Conservation (phyloP, 768 basidiomycete species). For the Rhizopogon rudus region DNA sequence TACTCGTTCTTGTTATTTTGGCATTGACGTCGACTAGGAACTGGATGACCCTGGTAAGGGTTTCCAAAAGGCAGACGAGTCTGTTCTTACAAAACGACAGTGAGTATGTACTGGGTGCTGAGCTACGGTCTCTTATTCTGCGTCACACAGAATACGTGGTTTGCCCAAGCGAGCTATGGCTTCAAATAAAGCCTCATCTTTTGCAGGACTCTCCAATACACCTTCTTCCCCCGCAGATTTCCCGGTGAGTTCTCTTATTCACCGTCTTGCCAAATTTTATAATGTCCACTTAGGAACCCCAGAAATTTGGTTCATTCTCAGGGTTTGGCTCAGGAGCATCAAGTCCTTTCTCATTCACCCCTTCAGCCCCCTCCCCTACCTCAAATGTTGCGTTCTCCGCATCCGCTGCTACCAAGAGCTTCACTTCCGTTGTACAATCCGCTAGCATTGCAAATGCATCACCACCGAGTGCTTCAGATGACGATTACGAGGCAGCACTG, state of each 20-base stretch:
- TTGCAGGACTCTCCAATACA: constrained; percentile 22
- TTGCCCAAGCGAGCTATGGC: constrained; percentile 49
- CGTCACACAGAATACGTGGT: constrained; percentile 49
- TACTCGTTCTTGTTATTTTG: neutral
- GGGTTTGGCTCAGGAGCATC: constrained; percentile 43
- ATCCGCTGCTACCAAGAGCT: constrained; percentile 3
- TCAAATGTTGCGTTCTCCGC: constrained; percentile 12
- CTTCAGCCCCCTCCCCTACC: constrained; percentile 19
- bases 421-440: constrained; percentile 8
- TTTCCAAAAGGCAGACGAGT: constrained; percentile 59
- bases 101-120: constrained; percentile 26
- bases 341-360: constrained; percentile 36
- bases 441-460: constrained; percentile 19
- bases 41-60: constrained; percentile 32
- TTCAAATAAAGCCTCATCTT: constrained; percentile 15
- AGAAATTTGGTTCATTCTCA: constrained; percentile 47
- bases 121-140: neutral
- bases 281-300: constrained; percentile 14
- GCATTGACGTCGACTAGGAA: constrained; percentile 30
- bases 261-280: constrained; percentile 14
- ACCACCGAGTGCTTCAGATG: constrained; percentile 16
- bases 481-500: constrained; percentile 30
- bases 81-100: constrained; percentile 50
- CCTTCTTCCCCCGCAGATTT: constrained; percentile 19
- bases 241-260: constrained; percentile 17